Evolutionary conservation across 352 stramenopile genomes (phyloP).

Genomic region (Pythium aquatile): DNA sequence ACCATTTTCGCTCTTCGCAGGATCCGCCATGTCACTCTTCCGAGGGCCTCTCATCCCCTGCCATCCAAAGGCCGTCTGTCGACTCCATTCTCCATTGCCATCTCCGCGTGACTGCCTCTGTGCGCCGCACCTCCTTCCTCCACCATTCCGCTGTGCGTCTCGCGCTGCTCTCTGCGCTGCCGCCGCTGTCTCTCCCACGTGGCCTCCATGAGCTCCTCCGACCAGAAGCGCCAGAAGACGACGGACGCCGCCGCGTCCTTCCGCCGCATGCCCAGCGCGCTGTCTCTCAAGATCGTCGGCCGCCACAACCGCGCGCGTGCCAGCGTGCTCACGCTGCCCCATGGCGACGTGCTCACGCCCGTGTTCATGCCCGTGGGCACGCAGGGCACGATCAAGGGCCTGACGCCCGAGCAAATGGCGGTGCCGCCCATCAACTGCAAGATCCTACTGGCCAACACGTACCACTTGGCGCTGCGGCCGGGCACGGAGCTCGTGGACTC

Average conservation of each 20-base stretch:
- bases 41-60: neutral
- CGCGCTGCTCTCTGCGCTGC: slow-evolving; percentile 2
- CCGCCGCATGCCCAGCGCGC: slow-evolving; percentile 48
- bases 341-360: slow-evolving; percentile 88
- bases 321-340: slow-evolving; percentile 72
- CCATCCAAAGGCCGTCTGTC: too few species aligned
- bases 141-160: slow-evolving; percentile 2
- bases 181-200: neutral
- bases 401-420: slow-evolving; percentile 84
- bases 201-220: neutral
- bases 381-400: slow-evolving; percentile 94
- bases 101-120: neutral
- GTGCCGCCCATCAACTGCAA: slow-evolving; percentile 65
- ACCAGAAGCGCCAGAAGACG: slow-evolving; percentile 12
- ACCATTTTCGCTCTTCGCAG: neutral
- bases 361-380: slow-evolving; percentile 98
- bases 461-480: slow-evolving; percentile 95
- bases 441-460: slow-evolving; percentile 98
- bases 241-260: slow-evolving; percentile 3
- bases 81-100: neutral
- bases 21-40: slow-evolving; percentile 1
- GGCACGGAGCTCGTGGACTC: slow-evolving; percentile 83
- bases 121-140: neutral
- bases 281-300: slow-evolving; percentile 47
- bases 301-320: slow-evolving; percentile 62